Conservation (phyloP, 2,329 filamentous ascomycete species). For the Hypoxylon sp. region DNA sequence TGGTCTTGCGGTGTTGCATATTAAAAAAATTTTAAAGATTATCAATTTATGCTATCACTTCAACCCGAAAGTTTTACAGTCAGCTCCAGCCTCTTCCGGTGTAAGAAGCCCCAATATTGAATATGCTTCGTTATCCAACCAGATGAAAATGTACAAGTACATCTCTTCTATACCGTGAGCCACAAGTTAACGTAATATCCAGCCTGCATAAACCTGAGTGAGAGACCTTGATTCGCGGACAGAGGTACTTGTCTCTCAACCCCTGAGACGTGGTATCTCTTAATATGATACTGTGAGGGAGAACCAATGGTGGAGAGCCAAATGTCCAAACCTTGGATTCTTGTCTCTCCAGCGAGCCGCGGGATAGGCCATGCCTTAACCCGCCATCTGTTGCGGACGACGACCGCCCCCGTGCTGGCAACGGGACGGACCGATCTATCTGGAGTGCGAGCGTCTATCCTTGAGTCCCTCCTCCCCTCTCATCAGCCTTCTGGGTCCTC, state of each 20-base stretch:
- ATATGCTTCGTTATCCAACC: neutral
- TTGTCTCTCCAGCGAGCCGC: conserved; percentile 63
- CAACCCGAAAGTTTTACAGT: too few relatives aligned
- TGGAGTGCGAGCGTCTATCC: conserved; percentile 55
- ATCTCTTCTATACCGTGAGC: neutral
- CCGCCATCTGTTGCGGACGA: conserved; percentile 64
- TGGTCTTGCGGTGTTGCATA: too few relatives aligned
- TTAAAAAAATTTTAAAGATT: neutral
- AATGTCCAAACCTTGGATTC: conserved; percentile 66
- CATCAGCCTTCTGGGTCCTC: too few relatives aligned
- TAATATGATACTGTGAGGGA: neutral
- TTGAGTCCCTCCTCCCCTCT: conserved; percentile 45
- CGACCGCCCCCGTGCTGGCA: conserved; percentile 64
- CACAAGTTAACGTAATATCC: neutral
- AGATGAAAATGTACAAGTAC: neutral
- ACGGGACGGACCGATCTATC: conserved; percentile 59
- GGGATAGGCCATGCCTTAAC: conserved; percentile 66
- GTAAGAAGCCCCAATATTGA: too few relatives aligned
- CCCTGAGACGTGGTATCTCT: neutral
- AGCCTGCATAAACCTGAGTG: neutral
- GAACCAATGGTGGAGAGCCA: neutral
- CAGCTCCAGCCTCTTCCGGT: too few relatives aligned
- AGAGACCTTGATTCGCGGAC: neutral
- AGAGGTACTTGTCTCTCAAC: neutral
- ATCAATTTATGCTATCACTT: neutral